phyloP scores from a whole-genome alignment of 148 eudicot species.

The Nepenthes gracilis region DNA sequence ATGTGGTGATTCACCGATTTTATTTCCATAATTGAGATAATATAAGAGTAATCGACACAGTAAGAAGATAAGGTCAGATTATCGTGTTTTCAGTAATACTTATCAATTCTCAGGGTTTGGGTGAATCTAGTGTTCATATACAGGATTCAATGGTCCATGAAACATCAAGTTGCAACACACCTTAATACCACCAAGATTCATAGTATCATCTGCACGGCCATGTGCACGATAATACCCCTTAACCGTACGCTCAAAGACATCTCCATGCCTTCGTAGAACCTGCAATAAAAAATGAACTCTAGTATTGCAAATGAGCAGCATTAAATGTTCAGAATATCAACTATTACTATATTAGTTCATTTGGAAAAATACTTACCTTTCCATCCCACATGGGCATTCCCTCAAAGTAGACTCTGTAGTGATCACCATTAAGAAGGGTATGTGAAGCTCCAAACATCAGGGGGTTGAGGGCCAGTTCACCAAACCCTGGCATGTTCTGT shows the following conservation, averaged over 20 bases:
- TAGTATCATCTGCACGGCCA: slow-evolving; percentile 97
- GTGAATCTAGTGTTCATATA: background rate
- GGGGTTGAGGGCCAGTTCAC: slow-evolving; percentile 90
- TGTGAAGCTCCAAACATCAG: slow-evolving; percentile 85
- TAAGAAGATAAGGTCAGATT: background rate
- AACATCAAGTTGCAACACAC: slow-evolving; percentile 16
- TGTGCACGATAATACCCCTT: slow-evolving; percentile 88
- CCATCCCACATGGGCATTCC: slow-evolving; percentile 90
- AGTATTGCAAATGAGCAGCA: background rate
- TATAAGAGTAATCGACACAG: background rate
- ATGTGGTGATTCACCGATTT: background rate
- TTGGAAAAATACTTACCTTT: slow-evolving; percentile 30
- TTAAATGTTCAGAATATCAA: background rate
- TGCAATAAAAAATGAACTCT: slow-evolving; percentile 7
- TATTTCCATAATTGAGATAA: background rate
- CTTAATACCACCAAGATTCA: slow-evolving; percentile 99
- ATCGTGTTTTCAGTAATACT: background rate
- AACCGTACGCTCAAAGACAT: slow-evolving; percentile 76
- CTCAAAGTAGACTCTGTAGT: slow-evolving; percentile 69
- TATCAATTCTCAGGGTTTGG: background rate
- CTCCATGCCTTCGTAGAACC: slow-evolving; percentile 93
- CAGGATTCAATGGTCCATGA: too few species aligned
- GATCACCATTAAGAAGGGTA: slow-evolving; percentile 77
- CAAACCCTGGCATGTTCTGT: slow-evolving; percentile 49
- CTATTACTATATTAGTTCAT: background rate